phyloP scores from a whole-genome alignment of 441 rosid genomes.

The Mallotus japonicus region DNA sequence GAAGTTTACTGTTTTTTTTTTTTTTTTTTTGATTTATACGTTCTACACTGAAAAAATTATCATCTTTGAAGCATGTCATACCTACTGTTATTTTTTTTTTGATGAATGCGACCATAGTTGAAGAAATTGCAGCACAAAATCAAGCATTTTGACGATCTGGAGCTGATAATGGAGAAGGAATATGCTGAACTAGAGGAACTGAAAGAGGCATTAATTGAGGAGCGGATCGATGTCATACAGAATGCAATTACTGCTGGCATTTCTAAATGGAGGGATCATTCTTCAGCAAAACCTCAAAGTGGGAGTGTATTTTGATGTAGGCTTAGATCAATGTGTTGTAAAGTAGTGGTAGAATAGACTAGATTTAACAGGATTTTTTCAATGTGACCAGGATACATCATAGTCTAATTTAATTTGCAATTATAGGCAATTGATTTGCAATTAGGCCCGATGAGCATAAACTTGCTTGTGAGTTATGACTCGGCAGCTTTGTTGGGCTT shows the following conservation, averaged over 20 bases:
- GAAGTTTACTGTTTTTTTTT: conserved; percentile 7
- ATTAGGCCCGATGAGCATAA: conserved; percentile 1
- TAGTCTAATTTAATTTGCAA: neutral
- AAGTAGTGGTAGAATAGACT: neutral
- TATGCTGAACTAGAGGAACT: conserved; percentile 48
- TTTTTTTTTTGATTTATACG: neutral
- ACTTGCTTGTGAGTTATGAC: neutral
- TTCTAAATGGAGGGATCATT: conserved; percentile 58
- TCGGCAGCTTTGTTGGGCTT: too few species aligned
- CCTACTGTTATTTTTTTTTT: conserved; percentile 15
- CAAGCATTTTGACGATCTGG: conserved; percentile 61
- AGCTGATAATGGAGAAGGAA: conserved; percentile 76
- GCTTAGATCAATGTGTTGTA: conserved; percentile 8
- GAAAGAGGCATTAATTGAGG: conserved; percentile 49
- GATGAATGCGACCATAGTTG: conserved; percentile 37
- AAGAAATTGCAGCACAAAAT: conserved; percentile 68
- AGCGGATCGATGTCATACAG: conserved; percentile 55
- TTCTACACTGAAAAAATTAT: neutral
- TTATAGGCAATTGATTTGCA: neutral
- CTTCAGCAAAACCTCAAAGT: conserved; percentile 33
- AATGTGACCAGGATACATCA: neutral
- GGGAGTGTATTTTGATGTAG: conserved; percentile 20
- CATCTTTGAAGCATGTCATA: conserved; percentile 9
- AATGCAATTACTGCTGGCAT: conserved; percentile 46
- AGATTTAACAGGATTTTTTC: neutral